Evolutionary conservation across 2,329 filamentous ascomycete genomes (phyloP).

Genomic region (Hymenoscyphus scutula): DNA sequence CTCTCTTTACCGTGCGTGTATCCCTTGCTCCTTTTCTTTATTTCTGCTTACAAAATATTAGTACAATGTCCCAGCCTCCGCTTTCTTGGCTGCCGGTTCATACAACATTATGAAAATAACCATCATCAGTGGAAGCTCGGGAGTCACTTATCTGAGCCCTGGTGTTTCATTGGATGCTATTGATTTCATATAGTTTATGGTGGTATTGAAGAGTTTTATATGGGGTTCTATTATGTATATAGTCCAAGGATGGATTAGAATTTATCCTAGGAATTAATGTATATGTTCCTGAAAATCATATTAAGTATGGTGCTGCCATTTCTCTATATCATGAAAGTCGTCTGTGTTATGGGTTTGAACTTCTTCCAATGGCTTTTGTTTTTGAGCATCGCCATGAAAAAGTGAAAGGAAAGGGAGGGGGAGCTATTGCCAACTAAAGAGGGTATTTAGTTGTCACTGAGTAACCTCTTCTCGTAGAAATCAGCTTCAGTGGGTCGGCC

Average conservation of each 20-base stretch:
- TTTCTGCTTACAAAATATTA: background rate
- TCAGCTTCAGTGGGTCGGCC: background rate
- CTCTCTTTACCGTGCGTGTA: conserved; percentile 8
- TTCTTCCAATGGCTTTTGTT: no score
- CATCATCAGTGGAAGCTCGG: conserved; percentile 57
- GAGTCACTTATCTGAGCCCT: conserved; percentile 54
- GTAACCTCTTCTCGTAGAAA: no score
- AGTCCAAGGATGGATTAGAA: no score
- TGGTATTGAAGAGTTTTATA: conserved; percentile 15
- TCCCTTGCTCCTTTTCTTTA: background rate
- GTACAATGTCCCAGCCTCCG: conserved; percentile 14
- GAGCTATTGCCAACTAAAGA: no score
- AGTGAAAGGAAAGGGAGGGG: no score
- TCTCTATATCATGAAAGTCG: background rate
- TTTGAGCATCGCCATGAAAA: no score
- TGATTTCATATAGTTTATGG: conserved; percentile 9
- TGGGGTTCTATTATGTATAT: background rate
- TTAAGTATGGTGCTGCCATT: background rate
- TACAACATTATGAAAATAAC: conserved; percentile 41
- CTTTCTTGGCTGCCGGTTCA: conserved; percentile 14
- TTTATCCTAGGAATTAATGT: background rate
- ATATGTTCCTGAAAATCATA: background rate
- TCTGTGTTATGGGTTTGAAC: no score
- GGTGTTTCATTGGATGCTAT: conserved; percentile 19
- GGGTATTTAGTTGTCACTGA: no score